phyloP scores from a whole-genome alignment of 352 stramenopile species.

The Phytophthora melonis region DNA sequence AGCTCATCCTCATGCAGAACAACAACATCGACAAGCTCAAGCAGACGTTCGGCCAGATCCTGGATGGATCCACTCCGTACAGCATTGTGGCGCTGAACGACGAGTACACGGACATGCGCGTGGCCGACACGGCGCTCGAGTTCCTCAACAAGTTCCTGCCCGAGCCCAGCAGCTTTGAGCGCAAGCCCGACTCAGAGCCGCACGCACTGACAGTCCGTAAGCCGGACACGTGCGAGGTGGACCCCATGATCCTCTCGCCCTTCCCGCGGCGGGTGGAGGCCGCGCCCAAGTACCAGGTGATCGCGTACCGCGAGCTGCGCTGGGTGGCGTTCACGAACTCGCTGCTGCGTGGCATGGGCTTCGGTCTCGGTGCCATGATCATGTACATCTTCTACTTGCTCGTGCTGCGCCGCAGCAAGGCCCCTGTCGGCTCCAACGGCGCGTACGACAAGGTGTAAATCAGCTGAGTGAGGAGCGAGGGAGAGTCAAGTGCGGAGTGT shows the following conservation, averaged over 20 bases:
- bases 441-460: slow-evolving; percentile 86
- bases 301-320: slow-evolving; percentile 82
- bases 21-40: slow-evolving; percentile 82
- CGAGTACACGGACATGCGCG: slow-evolving; percentile 85
- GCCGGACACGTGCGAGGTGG: slow-evolving; percentile 71
- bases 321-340: slow-evolving; percentile 86
- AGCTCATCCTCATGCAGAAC: slow-evolving; percentile 87
- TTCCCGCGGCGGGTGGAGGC: slow-evolving; percentile 70
- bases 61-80: slow-evolving; percentile 70
- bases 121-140: slow-evolving; percentile 71
- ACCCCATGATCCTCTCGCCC: slow-evolving; percentile 74
- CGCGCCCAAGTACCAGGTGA: slow-evolving; percentile 80
- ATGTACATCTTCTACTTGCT: slow-evolving; percentile 87
- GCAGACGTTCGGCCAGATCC: slow-evolving; percentile 70
- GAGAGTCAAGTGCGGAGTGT: slow-evolving; percentile 23
- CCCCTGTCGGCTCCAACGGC: slow-evolving; percentile 40
- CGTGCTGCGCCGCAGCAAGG: slow-evolving; percentile 61
- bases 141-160: slow-evolving; percentile 83
- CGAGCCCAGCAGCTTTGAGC: slow-evolving; percentile 74
- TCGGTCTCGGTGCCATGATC: slow-evolving; percentile 82
- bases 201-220: slow-evolving; percentile 71
- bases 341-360: slow-evolving; percentile 76
- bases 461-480: slow-evolving; percentile 5
- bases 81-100: slow-evolving; percentile 90
- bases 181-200: slow-evolving; percentile 49